A percentile compares a stretch with the other conserved stretches of the same genome.
These are phyloP conservation scores for Bocquillonia castaneifolia DNA, from an alignment of 441 rosid genomes.

Conservation along the genomic window DNA sequence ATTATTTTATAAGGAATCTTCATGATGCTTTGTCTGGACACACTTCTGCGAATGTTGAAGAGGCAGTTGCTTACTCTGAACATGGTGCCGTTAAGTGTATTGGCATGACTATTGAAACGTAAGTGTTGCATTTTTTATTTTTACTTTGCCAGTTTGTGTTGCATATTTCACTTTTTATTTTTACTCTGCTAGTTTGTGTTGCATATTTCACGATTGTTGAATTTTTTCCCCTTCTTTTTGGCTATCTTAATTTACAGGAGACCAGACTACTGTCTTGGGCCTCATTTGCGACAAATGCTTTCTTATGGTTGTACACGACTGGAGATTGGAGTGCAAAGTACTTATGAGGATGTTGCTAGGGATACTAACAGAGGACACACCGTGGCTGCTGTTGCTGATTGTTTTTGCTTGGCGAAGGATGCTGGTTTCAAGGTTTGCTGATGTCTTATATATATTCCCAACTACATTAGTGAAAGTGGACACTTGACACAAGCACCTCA, in stretches of 20 bases:
- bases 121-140: too few relatives aligned
- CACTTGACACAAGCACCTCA: background rate
- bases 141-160: background rate
- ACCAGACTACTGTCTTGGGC: conserved; percentile 98
- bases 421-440: conserved; percentile 88
- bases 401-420: conserved; percentile 96
- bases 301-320: conserved; percentile 91
- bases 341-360: conserved; percentile 97
- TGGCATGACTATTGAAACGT: conserved; percentile 99
- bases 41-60: conserved; percentile 89
- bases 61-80: conserved; percentile 97
- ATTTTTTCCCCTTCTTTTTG: conserved; percentile 13
- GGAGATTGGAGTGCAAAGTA: conserved; percentile 99
- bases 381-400: conserved; percentile 98
- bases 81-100: conserved; percentile 91
- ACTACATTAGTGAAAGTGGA: background rate
- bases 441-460: background rate
- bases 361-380: conserved; percentile 99
- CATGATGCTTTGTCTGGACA: conserved; percentile 98
- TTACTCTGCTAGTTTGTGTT: background rate
- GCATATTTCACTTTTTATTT: conserved; percentile 7
- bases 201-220: conserved; percentile 5
- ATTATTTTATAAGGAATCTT: conserved; percentile 85
- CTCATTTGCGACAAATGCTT: conserved; percentile 97
- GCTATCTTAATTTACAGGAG: conserved; percentile 58